phyloP scores from a whole-genome alignment of 176 grass and related monocot species.

The Triticum dicoccoides region DNA sequence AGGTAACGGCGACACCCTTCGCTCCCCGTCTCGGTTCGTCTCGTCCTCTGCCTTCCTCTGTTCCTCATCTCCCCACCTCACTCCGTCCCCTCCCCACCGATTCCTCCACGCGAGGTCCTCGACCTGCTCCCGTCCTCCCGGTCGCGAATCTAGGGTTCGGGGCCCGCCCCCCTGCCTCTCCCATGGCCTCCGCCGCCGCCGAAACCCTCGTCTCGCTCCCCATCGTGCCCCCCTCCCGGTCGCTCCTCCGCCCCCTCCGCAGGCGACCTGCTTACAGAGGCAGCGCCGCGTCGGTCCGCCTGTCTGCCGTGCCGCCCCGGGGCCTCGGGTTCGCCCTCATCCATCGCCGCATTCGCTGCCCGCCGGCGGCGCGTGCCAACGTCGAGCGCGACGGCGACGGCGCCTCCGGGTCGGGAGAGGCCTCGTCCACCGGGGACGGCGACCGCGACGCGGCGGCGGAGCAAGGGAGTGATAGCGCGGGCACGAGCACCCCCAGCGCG shows the following conservation, averaged over 20 bases:
- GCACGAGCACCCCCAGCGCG: constrained; percentile 38
- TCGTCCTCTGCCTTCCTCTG: constrained; percentile 23
- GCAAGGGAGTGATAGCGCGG: constrained; percentile 16
- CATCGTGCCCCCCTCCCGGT: constrained; percentile 40
- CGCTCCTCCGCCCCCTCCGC: constrained; percentile 21
- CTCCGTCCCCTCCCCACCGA: neutral
- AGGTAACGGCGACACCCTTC: neutral
- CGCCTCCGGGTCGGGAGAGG: constrained; percentile 17
- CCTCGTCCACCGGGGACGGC: constrained; percentile 35
- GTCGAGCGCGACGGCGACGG: constrained; percentile 38
- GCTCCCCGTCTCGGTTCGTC: neutral
- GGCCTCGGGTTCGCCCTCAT: constrained; percentile 45
- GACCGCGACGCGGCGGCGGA: constrained; percentile 33
- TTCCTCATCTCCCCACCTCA: constrained; percentile 31
- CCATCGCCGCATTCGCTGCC: constrained; percentile 34
- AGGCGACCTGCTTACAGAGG: neutral
- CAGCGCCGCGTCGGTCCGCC: constrained; percentile 25
- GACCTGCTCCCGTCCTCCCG: neutral
- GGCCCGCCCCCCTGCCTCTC: neutral
- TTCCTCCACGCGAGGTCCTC: constrained; percentile 23
- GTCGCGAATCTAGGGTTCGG: constrained; percentile 18
- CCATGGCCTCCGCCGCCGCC: constrained; percentile 43
- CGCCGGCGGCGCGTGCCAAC: constrained; percentile 51
- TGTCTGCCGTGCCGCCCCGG: constrained; percentile 49
- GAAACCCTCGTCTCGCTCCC: constrained; percentile 65